Evolutionary conservation across 2,329 filamentous ascomycete genomes (phyloP).

Genomic region (Epichloe festucae): DNA sequence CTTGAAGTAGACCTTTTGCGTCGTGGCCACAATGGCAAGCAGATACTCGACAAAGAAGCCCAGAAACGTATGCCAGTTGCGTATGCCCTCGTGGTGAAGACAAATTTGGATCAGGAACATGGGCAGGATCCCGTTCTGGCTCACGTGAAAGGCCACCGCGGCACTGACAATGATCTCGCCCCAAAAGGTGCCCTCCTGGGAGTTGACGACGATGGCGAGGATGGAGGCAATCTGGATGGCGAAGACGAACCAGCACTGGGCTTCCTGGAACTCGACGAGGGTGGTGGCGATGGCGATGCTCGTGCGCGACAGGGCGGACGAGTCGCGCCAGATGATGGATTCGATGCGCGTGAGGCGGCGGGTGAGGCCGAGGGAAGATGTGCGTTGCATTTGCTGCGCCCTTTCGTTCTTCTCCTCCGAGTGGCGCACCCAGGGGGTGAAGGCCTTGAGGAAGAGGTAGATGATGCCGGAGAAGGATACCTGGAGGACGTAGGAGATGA

Average conservation of each 20-base stretch:
- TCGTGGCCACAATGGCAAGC: constrained; percentile 24
- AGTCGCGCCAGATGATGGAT: constrained; percentile 24
- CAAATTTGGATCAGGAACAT: constrained; percentile 26
- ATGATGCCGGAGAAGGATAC: constrained; percentile 22
- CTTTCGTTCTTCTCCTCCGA: constrained; percentile 14
- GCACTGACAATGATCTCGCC: constrained; percentile 26
- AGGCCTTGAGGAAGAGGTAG: constrained; percentile 22
- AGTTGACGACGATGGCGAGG: constrained; percentile 27
- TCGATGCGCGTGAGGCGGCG: constrained; percentile 21
- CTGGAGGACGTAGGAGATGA: constrained; percentile 26
- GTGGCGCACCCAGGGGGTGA: constrained; percentile 22
- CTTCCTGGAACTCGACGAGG: constrained; percentile 27
- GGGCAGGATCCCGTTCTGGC: constrained; percentile 23
- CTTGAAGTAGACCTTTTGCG: constrained; percentile 21
- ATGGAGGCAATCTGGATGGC: constrained; percentile 27
- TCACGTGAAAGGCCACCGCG: constrained; percentile 24
- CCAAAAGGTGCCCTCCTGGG: constrained; percentile 26
- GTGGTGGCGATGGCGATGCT: constrained; percentile 27
- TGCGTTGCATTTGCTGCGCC: neutral
- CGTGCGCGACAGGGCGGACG: constrained; percentile 22
- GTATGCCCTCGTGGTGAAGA: constrained; percentile 26
- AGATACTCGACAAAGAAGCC: constrained; percentile 27
- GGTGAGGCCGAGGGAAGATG: constrained; percentile 10
- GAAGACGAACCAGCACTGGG: constrained; percentile 27
- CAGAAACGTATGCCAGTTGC: constrained; percentile 27